Percentiles rank a stretch among this genome's conserved stretches.
phyloP scores from a whole-genome alignment of 148 eudicot genomes.

The Heliosperma pusillum region DNA sequence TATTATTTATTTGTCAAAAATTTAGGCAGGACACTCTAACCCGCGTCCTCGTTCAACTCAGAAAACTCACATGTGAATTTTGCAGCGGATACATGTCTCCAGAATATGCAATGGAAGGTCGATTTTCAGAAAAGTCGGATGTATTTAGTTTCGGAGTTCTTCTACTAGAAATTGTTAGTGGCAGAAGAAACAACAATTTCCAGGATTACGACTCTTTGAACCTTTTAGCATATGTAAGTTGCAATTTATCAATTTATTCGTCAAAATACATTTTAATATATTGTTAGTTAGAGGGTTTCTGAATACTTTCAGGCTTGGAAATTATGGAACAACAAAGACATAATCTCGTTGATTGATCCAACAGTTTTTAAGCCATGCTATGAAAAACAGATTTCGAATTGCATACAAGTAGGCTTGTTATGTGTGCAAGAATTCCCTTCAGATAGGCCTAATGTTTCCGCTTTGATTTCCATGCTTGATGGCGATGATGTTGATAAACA shows the following conservation, averaged over 20 bases:
- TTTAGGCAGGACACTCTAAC: too few species aligned
- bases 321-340: not conserved
- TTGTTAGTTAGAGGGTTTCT: not conserved
- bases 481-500: not conserved
- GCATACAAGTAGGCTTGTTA: conserved; percentile 1
- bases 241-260: conserved; percentile 20
- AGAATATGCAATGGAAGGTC: conserved; percentile 36
- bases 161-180: conserved; percentile 35
- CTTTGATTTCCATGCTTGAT: conserved; percentile 1
- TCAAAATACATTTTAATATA: conserved; percentile 24
- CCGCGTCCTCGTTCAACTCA: not conserved
- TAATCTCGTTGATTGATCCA: conserved; percentile 2
- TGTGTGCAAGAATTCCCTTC: conserved; percentile 3
- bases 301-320: conserved; percentile 1
- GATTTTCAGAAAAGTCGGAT: conserved; percentile 40
- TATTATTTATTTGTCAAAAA: too few species aligned
- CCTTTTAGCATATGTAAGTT: conserved; percentile 19
- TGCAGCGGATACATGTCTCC: conserved; percentile 39
- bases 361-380: not conserved
- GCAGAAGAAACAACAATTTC: conserved; percentile 31
- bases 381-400: not conserved
- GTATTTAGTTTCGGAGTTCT: conserved; percentile 39
- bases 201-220: conserved; percentile 18
- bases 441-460: conserved; percentile 19
- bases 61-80: not conserved